Evolutionary conservation across 257 asterid genomes (phyloP).

Genomic region (Echites panduratus): DNA sequence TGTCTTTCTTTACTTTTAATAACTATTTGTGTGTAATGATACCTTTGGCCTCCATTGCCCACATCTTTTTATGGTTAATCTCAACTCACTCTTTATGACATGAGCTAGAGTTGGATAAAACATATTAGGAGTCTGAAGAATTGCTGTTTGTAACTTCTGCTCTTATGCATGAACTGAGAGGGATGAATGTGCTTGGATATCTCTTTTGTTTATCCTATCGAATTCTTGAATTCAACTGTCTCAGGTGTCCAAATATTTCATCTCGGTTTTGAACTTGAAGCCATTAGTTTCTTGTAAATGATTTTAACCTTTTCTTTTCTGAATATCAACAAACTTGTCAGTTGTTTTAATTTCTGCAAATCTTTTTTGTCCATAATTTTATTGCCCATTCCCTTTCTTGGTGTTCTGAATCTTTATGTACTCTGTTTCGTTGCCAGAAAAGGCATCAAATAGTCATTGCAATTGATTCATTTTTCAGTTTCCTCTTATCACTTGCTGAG

Average conservation of each 20-base stretch:
- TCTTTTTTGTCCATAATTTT: not conserved
- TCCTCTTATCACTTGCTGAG: slow-evolving; percentile 1
- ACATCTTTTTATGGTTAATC: not conserved
- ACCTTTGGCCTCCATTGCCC: not conserved
- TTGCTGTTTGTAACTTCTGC: not conserved
- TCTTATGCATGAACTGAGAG: not conserved
- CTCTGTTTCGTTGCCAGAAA: not conserved
- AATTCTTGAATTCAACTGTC: not conserved
- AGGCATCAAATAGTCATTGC: not conserved
- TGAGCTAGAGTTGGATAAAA: not conserved
- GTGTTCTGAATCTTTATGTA: not conserved
- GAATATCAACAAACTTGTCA: not conserved
- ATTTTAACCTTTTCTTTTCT: not conserved
- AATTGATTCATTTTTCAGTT: slow-evolving; percentile 11
- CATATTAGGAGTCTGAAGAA: not conserved
- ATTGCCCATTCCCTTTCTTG: not conserved
- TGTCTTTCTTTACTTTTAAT: not conserved
- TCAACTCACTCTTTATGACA: not conserved
- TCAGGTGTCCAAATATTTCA: not conserved
- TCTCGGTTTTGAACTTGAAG: not conserved
- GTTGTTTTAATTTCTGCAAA: not conserved
- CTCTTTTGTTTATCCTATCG: not conserved
- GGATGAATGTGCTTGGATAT: not conserved
- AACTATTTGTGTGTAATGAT: not conserved
- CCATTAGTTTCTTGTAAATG: not conserved